Evolutionary conservation across 768 basidiomycete genomes (phyloP), one percentile per base, ranked within the genome.

Genomic region (Macrolepiota albuminosa): DNA sequence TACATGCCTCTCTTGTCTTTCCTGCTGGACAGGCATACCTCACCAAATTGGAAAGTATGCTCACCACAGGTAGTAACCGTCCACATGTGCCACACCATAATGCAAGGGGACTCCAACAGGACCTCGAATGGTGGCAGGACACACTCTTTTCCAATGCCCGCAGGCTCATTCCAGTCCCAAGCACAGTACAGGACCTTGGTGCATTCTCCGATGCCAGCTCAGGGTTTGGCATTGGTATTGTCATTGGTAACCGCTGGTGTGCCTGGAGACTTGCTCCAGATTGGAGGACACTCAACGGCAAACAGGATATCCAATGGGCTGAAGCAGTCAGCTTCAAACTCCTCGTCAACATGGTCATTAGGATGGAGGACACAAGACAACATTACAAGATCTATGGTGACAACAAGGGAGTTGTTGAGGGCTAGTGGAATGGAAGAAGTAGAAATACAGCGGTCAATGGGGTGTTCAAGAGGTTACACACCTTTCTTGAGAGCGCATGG

Each of bases 321-420:
- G 75, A 81, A 55, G 73, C 72, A 0, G 57, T 78, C 3, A 72
- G 72, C 0, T 72, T 81, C 56, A 69, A 78, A 39, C 63, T 78
- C 21, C 72, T 78, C 24, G 58, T 73, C n/a, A 37, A 9, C 0
- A 39, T 66, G 0, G 1, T 74, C 49, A 11, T 64, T 16, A 0
- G 10, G 5, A 2, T n/a, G 1, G 36, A 26, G 1, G 13, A 21
- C 0, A 4, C 40, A 26, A 34, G 14, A 6, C 8, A 34, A 0
- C 55, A 70, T 34, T 49, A 70, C 63, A 65, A 53, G 33, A 40
- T 46, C 10, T 46, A 43, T 9, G 8, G 42, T 0, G 7, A 43
- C 42, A 43, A 43, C 3, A 26, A 49, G 9, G 77, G 76, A 11
- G 24, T 46, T 3, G 69, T 79, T 9, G 69, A 75, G 11, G 77